Conservation (phyloP, 805 yeast species). For the Saccharomyces cerevisiae region DNA sequence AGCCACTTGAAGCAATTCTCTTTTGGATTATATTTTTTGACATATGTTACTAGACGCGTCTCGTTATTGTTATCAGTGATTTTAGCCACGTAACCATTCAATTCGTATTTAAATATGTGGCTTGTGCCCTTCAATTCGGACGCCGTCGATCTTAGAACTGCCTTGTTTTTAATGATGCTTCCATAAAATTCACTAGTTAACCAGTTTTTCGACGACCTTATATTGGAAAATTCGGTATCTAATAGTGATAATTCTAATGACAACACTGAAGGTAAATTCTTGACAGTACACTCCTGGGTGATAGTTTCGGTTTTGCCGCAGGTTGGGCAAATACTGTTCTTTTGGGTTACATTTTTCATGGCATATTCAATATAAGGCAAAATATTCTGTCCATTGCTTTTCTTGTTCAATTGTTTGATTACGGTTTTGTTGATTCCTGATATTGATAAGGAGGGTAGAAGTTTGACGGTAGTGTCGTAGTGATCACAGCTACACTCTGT, state of each 20-base stretch:
- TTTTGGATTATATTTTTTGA: constrained; percentile 35
- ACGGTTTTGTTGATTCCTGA: constrained; percentile 24
- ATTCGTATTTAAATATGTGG: constrained; percentile 43
- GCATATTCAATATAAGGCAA: constrained; percentile 55
- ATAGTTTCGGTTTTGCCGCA: constrained; percentile 46
- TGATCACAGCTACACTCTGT: constrained; percentile 21
- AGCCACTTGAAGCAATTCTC: constrained; percentile 48
- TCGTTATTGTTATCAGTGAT: constrained; percentile 49
- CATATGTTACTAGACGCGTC: constrained; percentile 50
- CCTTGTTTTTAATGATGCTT: constrained; percentile 32
- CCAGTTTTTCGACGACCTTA: constrained; percentile 49
- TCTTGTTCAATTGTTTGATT: constrained; percentile 25
- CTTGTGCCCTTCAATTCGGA: constrained; percentile 24
- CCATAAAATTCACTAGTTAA: constrained; percentile 53
- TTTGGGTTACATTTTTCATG: constrained; percentile 43
- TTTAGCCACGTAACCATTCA: constrained; percentile 64
- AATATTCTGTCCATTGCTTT: constrained; percentile 33
- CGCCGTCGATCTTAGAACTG: constrained; percentile 29
- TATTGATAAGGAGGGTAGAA: constrained; percentile 21
- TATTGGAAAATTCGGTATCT: constrained; percentile 45
- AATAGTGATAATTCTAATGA: constrained; percentile 51
- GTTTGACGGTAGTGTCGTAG: constrained; percentile 12
- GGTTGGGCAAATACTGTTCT: constrained; percentile 44
- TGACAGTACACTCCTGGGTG: constrained; percentile 44
- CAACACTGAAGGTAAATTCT: constrained; percentile 56